Percentiles rank a stretch among this genome's conserved stretches.
Evolutionary conservation across 306 rosid genomes (phyloP).

Genomic region (Betula pendula): DNA sequence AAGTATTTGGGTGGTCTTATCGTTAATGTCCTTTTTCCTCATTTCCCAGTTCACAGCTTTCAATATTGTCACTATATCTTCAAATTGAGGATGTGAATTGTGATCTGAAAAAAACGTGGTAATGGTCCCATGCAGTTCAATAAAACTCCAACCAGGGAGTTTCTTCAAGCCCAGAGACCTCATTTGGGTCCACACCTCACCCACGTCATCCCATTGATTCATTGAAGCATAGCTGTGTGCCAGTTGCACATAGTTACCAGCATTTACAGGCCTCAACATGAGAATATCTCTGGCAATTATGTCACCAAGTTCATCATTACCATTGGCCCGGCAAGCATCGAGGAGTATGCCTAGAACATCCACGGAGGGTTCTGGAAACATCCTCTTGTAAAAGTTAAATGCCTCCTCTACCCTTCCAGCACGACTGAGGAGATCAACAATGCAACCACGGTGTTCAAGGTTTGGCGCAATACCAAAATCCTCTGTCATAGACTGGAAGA

Average conservation of each 20-base stretch:
- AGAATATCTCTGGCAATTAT: constrained; percentile 53
- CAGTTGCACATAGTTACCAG: constrained; percentile 71
- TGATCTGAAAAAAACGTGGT: constrained; percentile 65
- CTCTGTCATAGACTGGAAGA: constrained; percentile 59
- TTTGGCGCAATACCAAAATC: constrained; percentile 62
- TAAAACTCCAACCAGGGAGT: constrained; percentile 81
- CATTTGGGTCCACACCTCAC: constrained; percentile 72
- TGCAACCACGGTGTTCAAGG: constrained; percentile 70
- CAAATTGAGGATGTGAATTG: constrained; percentile 63
- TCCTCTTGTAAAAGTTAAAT: constrained; percentile 48
- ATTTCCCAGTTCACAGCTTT: constrained; percentile 51
- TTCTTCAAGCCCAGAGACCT: constrained; percentile 72
- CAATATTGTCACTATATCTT: constrained; percentile 43
- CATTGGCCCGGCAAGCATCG: constrained; percentile 62
- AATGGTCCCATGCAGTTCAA: constrained; percentile 58
- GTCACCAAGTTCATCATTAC: constrained; percentile 48
- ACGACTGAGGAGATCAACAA: constrained; percentile 71
- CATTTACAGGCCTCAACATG: constrained; percentile 47
- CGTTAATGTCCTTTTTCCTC: constrained; percentile 34
- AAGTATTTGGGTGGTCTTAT: constrained; percentile 25
- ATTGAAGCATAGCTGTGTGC: constrained; percentile 65
- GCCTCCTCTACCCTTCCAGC: constrained; percentile 78
- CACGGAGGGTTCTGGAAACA: constrained; percentile 41
- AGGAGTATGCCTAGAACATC: constrained; percentile 72
- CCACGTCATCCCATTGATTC: constrained; percentile 75